phyloP scores from a whole-genome alignment of 805 yeast genomes.

The Ogataea nakhonphanomensis region DNA sequence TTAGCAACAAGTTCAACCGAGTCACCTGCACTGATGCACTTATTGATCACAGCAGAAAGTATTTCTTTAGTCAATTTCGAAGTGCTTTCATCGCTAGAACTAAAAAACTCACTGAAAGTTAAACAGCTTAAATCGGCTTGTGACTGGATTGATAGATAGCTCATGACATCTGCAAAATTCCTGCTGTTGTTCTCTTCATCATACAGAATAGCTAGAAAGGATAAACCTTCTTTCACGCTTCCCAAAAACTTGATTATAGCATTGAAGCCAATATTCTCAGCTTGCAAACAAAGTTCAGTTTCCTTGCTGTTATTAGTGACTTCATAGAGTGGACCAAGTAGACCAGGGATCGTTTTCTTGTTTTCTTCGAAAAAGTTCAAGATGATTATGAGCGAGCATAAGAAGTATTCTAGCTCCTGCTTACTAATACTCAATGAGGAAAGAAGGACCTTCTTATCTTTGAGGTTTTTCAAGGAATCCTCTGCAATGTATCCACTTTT shows the following conservation, averaged over 20 bases:
- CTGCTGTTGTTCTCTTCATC: constrained; percentile 52
- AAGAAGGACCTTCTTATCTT: constrained; percentile 35
- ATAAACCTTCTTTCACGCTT: constrained; percentile 83
- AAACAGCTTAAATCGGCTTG: constrained; percentile 66
- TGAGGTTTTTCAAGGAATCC: constrained; percentile 42
- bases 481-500: constrained; percentile 36
- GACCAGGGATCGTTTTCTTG: constrained; percentile 58
- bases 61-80: constrained; percentile 76
- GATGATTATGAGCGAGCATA: constrained; percentile 67
- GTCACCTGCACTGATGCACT: constrained; percentile 85
- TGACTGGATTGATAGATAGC: constrained; percentile 61
- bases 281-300: constrained; percentile 70
- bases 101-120: constrained; percentile 72
- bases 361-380: constrained; percentile 68
- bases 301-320: constrained; percentile 42
- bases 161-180: constrained; percentile 62
- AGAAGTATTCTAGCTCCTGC: constrained; percentile 59
- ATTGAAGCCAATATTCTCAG: constrained; percentile 85
- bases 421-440: constrained; percentile 45
- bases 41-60: constrained; percentile 82
- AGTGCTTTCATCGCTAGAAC: constrained; percentile 56
- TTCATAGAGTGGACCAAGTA: constrained; percentile 55
- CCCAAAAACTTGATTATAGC: constrained; percentile 71
- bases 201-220: constrained; percentile 76
- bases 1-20: constrained; percentile 88